These are phyloP conservation scores for Auxenochlorella pyrenoidosa DNA, from an alignment of 139 green algal genomes.

Conservation along the genomic window DNA sequence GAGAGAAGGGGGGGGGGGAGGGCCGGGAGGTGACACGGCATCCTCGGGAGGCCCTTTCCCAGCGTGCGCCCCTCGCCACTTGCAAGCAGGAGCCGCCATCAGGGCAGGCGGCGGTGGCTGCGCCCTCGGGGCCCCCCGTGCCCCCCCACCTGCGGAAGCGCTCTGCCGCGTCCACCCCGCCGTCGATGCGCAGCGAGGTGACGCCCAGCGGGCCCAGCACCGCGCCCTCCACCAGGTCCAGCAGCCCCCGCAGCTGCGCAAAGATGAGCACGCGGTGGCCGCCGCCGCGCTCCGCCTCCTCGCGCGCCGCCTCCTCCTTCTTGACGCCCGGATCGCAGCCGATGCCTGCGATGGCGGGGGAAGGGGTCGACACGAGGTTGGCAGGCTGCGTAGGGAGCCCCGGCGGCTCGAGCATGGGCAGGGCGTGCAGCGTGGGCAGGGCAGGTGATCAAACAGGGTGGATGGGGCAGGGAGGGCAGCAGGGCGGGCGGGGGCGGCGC, in stretches of 20 bases:
- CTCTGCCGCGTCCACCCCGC: constrained; percentile 74
- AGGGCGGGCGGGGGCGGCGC: too few relatives aligned
- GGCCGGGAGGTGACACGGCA: not conserved
- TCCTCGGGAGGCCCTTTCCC: not conserved
- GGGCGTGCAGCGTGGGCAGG: not conserved
- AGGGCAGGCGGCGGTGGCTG: too few relatives aligned
- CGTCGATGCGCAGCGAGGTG: constrained; percentile 91
- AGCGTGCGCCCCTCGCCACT: too few relatives aligned
- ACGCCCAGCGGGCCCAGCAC: constrained; percentile 73
- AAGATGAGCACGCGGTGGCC: constrained; percentile 95
- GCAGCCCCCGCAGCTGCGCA: constrained; percentile 89
- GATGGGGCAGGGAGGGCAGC: too few relatives aligned
- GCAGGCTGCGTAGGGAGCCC: too few relatives aligned
- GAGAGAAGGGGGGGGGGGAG: not conserved
- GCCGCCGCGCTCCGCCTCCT: not conserved
- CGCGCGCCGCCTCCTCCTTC: not conserved
- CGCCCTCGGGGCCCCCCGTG: too few relatives aligned
- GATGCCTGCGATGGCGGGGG: constrained; percentile 60
- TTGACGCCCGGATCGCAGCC: constrained; percentile 28
- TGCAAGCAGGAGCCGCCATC: too few relatives aligned
- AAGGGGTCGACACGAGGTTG: too few relatives aligned
- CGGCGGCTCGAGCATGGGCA: not conserved
- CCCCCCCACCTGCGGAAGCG: constrained; percentile 70
- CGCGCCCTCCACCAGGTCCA: constrained; percentile 91
- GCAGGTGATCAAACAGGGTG: not conserved